Evolutionary conservation across 495 filamentous ascomycete species (phyloP).

Genomic region (Letharia columbiana): DNA sequence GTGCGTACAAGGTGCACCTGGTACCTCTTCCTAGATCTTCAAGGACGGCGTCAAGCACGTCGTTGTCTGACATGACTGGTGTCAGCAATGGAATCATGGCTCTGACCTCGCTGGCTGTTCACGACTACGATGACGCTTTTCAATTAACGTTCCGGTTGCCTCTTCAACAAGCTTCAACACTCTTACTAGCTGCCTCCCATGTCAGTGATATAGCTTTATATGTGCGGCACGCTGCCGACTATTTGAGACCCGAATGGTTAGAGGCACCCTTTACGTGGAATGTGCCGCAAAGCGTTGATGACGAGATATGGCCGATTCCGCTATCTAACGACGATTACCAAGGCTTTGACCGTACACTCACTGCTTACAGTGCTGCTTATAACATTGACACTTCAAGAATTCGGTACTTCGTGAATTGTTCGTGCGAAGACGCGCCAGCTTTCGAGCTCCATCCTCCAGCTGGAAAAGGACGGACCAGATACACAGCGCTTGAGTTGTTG

Average conservation of each 20-base stretch:
- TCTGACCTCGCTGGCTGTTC: constrained; percentile 57
- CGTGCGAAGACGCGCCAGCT: constrained; percentile 70
- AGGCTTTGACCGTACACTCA: constrained; percentile 72
- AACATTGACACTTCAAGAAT: constrained; percentile 61
- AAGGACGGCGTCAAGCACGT: constrained; percentile 48
- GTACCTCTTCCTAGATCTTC: constrained; percentile 59
- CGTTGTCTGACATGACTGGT: constrained; percentile 40
- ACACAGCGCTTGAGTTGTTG: constrained; percentile 66
- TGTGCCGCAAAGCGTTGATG: constrained; percentile 55
- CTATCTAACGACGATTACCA: constrained; percentile 65
- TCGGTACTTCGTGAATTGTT: constrained; percentile 67
- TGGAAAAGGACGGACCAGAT: constrained; percentile 45
- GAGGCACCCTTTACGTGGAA: constrained; percentile 56
- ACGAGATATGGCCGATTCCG: constrained; percentile 53
- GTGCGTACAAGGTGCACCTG: constrained; percentile 72
- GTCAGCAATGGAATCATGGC: constrained; percentile 67
- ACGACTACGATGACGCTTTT: constrained; percentile 73
- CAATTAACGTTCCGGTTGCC: constrained; percentile 76
- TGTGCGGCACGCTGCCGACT: constrained; percentile 64
- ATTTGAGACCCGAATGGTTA: constrained; percentile 78
- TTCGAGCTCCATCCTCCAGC: constrained; percentile 71
- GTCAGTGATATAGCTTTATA: constrained; percentile 68
- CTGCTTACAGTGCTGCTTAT: constrained; percentile 79
- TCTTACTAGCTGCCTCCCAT: constrained; percentile 72
- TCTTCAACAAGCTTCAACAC: constrained; percentile 48